A percentile compares a stretch with the other conserved stretches of the same genome.
These are phyloP conservation scores for Agapanthus africanus DNA, from an alignment of 106 monocot genomes.

Conservation along the genomic window DNA sequence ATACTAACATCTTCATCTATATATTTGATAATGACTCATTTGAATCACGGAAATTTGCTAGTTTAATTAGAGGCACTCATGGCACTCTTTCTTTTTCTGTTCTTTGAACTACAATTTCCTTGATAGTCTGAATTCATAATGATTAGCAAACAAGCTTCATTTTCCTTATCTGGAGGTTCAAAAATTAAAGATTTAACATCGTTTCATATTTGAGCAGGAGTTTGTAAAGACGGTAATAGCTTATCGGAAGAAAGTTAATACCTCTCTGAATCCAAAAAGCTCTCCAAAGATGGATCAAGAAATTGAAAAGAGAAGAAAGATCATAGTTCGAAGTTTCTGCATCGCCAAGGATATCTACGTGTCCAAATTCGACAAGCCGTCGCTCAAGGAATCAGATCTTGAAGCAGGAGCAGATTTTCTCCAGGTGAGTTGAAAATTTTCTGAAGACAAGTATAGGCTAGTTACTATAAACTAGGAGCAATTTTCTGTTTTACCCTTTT, in stretches of 20 bases:
- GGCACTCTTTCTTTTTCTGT: too few species aligned
- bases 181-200: background rate
- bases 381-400: constrained; percentile 27
- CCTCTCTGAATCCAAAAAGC: too few species aligned
- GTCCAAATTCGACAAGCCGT: constrained; percentile 12
- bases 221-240: constrained; percentile 79
- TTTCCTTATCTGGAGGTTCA: too few species aligned
- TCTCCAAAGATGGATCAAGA: constrained; percentile 40
- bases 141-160: too few species aligned
- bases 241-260: constrained; percentile 78
- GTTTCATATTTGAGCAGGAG: constrained; percentile 31
- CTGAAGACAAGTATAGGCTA: background rate
- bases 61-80: too few species aligned
- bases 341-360: constrained; percentile 56
- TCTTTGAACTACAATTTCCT: too few species aligned
- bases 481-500: too few species aligned
- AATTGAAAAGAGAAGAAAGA: constrained; percentile 75
- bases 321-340: constrained; percentile 57
- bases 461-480: background rate
- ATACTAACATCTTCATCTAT: too few species aligned
- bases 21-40: too few species aligned
- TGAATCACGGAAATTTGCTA: too few species aligned
- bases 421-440: constrained; percentile 25
- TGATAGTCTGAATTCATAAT: too few species aligned
- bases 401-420: constrained; percentile 75